Conservation (phyloP, 495 filamentous ascomycete genomes). For the Sordaria brevicollis region DNA sequence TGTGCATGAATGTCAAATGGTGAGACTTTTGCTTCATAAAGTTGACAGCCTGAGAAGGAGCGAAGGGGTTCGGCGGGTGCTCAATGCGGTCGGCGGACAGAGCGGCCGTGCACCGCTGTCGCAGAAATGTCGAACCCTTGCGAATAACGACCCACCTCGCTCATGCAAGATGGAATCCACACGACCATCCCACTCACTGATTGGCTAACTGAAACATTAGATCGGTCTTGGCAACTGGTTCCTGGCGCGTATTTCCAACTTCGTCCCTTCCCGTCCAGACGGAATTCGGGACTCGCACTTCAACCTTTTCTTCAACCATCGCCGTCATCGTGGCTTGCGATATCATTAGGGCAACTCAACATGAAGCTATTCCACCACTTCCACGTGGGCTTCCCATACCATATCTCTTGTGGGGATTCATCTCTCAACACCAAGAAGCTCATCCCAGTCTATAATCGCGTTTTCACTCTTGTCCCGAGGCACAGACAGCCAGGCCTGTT, state of each 20-base stretch:
- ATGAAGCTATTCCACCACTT: not conserved
- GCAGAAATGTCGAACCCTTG: slow-evolving; percentile 26
- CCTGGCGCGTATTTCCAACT: slow-evolving; percentile 34
- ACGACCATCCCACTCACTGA: slow-evolving; percentile 18
- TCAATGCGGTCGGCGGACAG: slow-evolving; percentile 11
- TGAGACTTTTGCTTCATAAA: too few species aligned
- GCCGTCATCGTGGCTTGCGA: not conserved
- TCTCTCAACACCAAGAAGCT: not conserved
- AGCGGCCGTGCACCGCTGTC: slow-evolving; percentile 11
- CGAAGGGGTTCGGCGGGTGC: slow-evolving; percentile 10
- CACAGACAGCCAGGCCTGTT: not conserved
- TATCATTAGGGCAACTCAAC: not conserved
- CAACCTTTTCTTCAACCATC: not conserved
- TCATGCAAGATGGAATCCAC: slow-evolving; percentile 37
- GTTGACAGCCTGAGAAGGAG: not conserved
- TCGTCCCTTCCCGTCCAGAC: slow-evolving; percentile 1
- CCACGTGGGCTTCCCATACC: not conserved
- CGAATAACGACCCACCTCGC: slow-evolving; percentile 25
- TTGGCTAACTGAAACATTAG: slow-evolving; percentile 22
- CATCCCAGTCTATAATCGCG: not conserved
- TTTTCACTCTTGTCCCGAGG: not conserved
- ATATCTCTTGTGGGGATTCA: not conserved
- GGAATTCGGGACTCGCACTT: not conserved
- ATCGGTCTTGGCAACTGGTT: slow-evolving; percentile 27
- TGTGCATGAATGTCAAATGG: slow-evolving; percentile 7